Evolutionary conservation across 2,329 filamentous ascomycete genomes (phyloP), one percentile per base, ranked within the genome.

Genomic region (Aspergillus sp.): DNA sequence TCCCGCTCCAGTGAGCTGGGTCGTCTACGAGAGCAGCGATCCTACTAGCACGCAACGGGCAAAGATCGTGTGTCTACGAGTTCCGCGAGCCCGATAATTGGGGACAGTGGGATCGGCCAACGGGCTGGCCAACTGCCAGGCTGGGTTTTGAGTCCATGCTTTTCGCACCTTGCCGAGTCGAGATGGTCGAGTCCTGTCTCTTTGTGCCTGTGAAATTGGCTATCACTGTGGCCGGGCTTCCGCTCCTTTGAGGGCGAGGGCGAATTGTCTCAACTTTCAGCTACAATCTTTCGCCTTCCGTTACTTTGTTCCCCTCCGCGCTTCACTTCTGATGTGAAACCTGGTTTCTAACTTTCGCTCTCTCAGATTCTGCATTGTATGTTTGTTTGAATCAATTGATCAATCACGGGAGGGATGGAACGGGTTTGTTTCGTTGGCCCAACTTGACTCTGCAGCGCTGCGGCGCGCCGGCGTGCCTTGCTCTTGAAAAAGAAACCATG

Each of bases 1-100:
- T 48, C 59, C 59, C 53, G 57, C 59, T 39, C 57, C 62, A 63
- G 55, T 45, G 30, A 44, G 55, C 57, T 55, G 53, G 61, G 50
- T 50, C 42, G 24, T 38, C 22, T 55, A 42, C 44, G 44, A 55
- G 18, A 22, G 38, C 38, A 52, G 38, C 57, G 53, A 55, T 56
- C 48, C 41, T 17, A 38, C 53, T 53, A 56, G 32, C 39, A 50
- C 50, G 22, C 32, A 57, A 41, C 24, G 41, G 45, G 55, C 32
- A 54, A 54, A 50, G 45, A 48, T 53, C 51, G 43, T 53, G 43
- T 53, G 32, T 48, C 42, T 20, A 38, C 51, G 47, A 17, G n/a
- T 26, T 8, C 12, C 22, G 36, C 20, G 18, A 48, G 45, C 12
- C 50, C 45, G 39, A 57, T 53, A 49, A 54, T 53, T 57, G 55